Conservation (phyloP, 495 filamentous ascomycete genomes). For the Penicillium bovifimosum region DNA sequence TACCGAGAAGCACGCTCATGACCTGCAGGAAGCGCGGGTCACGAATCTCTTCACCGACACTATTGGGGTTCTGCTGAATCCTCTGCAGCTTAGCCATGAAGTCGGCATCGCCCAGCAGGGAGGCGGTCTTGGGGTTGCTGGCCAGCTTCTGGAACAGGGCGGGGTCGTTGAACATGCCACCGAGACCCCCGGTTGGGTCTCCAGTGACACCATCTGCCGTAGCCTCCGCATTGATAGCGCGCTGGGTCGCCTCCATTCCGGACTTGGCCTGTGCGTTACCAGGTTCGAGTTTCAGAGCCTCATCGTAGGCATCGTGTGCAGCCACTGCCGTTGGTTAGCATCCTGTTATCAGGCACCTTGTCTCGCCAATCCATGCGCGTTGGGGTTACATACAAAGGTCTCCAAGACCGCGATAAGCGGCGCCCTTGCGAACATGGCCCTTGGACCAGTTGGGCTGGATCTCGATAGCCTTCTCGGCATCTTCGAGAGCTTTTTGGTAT, state of each 20-base stretch:
- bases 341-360: background rate
- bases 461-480: conserved; percentile 88
- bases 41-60: conserved; percentile 69
- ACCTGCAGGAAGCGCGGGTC: conserved; percentile 93
- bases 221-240: conserved; percentile 81
- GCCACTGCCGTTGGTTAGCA: conserved; percentile 45
- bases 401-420: conserved; percentile 79
- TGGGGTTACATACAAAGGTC: conserved; percentile 58
- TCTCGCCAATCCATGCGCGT: background rate
- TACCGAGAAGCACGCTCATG: conserved; percentile 85
- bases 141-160: conserved; percentile 84
- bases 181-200: conserved; percentile 71
- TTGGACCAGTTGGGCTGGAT: conserved; percentile 98
- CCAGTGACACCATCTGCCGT: conserved; percentile 57
- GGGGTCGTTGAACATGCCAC: conserved; percentile 90
- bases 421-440: conserved; percentile 87
- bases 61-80: conserved; percentile 73
- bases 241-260: conserved; percentile 72
- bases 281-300: conserved; percentile 86
- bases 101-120: conserved; percentile 71
- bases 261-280: conserved; percentile 89
- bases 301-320: conserved; percentile 82
- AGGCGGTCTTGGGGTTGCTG: conserved; percentile 84
- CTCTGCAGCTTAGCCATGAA: conserved; percentile 89
- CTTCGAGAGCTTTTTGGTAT: conserved; percentile 75